These are phyloP conservation scores for Thelephora terrestris DNA, from an alignment of 1,284 basidiomycete species.

Conservation along the genomic window DNA sequence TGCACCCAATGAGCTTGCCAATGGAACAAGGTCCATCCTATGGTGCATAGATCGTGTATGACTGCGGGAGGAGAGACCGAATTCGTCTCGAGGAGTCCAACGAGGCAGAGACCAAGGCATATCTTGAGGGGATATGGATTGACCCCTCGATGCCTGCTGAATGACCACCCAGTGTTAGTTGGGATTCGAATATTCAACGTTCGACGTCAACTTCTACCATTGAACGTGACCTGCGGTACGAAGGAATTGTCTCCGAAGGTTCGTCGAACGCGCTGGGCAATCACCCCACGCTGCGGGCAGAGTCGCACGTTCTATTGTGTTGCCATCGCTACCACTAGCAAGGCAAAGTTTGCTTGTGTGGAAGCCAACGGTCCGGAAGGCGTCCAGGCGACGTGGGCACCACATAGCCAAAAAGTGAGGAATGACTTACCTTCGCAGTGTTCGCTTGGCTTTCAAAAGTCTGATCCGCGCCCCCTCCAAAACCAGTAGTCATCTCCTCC, in stretches of 20 bases:
- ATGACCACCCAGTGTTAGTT: conserved; percentile 89
- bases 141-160: conserved; percentile 87
- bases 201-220: conserved; percentile 78
- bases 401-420: conserved; percentile 5
- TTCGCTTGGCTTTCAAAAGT: conserved; percentile 77
- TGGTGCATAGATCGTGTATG: conserved; percentile 78
- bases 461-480: conserved; percentile 49
- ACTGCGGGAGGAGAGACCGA: conserved; percentile 70
- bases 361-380: conserved; percentile 84
- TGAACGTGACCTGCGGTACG: conserved; percentile 38
- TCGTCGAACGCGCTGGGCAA: conserved; percentile 12
- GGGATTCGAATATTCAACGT: too few relatives aligned
- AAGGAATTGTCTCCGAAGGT: conserved; percentile 9
- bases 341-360: conserved; percentile 76
- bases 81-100: conserved; percentile 89
- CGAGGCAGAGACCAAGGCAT: conserved; percentile 83
- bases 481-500: conserved; percentile 48
- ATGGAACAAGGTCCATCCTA: conserved; percentile 76
- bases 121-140: conserved; percentile 69
- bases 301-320: conserved; percentile 71
- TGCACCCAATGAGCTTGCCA: conserved; percentile 83
- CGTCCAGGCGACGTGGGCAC: conserved; percentile 75
- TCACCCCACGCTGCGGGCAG: conserved; percentile 59
- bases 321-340: conserved; percentile 90
- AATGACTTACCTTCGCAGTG: conserved; percentile 62